phyloP scores from a whole-genome alignment of 129 eudicot genomes.

The Flaveria ramosissima region DNA sequence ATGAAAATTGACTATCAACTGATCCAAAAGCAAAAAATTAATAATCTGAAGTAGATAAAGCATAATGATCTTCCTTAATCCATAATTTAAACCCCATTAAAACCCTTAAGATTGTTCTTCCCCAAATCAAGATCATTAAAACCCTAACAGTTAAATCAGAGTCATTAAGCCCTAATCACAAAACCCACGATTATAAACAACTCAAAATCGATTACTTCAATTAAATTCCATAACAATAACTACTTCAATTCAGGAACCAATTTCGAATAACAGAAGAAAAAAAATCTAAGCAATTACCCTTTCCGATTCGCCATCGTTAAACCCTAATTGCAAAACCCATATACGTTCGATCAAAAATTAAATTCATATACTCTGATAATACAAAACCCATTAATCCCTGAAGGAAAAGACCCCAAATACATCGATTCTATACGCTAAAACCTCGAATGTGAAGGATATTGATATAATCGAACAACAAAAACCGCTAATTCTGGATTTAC shows the following conservation, averaged over 20 bases:
- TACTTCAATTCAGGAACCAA: neutral
- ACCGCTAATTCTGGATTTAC: neutral
- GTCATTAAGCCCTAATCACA: constrained; percentile 22
- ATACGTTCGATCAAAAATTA: neutral
- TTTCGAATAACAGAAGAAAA: constrained; percentile 1
- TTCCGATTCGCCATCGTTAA: constrained; percentile 14
- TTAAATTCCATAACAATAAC: neutral
- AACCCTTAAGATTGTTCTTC: neutral
- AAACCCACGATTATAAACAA: neutral
- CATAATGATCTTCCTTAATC: neutral
- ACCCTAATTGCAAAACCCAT: constrained; percentile 30
- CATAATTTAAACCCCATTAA: neutral
- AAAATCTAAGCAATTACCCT: neutral
- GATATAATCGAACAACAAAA: constrained; percentile 14
- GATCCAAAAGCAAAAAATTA: neutral
- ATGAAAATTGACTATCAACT: neutral
- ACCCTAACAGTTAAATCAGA: neutral
- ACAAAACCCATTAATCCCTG: neutral
- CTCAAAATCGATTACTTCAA: neutral
- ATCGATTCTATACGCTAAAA: neutral
- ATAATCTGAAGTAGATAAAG: neutral
- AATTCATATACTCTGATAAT: neutral
- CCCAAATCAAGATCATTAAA: neutral
- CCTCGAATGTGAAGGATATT: neutral
- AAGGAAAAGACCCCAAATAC: neutral